Conservation (phyloP, 2,329 filamentous ascomycete species). For the Drechslerella coelobrocha region DNA sequence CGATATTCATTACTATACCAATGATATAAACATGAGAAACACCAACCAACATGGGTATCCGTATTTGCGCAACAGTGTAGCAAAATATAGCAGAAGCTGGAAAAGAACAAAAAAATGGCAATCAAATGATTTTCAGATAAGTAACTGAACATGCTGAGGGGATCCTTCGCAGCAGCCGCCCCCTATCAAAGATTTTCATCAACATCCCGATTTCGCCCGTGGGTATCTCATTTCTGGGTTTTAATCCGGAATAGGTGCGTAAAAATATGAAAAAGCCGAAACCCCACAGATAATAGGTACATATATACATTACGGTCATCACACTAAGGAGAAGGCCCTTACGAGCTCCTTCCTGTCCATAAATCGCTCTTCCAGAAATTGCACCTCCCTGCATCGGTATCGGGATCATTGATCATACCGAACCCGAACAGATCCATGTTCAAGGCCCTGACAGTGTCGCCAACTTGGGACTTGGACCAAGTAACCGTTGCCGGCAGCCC, state of each 20-base stretch:
- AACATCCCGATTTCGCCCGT: too few species aligned
- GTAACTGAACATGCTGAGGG: too few species aligned
- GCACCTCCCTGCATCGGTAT: slow-evolving; percentile 51
- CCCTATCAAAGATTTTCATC: too few species aligned
- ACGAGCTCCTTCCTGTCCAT: slow-evolving; percentile 50
- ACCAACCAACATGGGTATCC: background rate
- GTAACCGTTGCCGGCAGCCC: slow-evolving; percentile 57
- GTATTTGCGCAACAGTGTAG: background rate
- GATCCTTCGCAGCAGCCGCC: too few species aligned
- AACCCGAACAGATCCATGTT: slow-evolving; percentile 52
- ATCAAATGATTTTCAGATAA: too few species aligned
- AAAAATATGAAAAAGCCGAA: too few species aligned
- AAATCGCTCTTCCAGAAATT: slow-evolving; percentile 52
- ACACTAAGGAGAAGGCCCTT: background rate
- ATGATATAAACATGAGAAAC: background rate
- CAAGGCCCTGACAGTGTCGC: slow-evolving; percentile 39
- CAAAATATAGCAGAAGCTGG: too few species aligned
- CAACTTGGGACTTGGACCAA: slow-evolving; percentile 56
- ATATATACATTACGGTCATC: too few species aligned
- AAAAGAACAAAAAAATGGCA: too few species aligned
- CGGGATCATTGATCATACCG: slow-evolving; percentile 37
- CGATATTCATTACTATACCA: slow-evolving; percentile 11
- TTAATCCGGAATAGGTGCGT: too few species aligned
- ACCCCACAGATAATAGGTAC: too few species aligned
- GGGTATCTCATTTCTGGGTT: too few species aligned